Evolutionary conservation across 352 stramenopile genomes (phyloP).

Genomic region (Plasmopara muralis): DNA sequence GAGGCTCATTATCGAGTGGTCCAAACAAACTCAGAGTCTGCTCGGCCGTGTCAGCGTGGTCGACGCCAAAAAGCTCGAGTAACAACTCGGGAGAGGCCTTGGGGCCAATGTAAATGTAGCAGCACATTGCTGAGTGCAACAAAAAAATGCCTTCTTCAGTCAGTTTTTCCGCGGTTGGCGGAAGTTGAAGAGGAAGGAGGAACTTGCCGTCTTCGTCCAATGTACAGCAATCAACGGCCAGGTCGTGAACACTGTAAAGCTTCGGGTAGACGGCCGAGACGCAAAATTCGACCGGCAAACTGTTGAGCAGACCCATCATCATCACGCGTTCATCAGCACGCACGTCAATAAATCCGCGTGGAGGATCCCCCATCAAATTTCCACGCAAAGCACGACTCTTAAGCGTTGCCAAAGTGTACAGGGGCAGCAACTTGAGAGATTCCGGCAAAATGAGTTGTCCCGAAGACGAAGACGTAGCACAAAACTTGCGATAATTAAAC

Average conservation of each 20-base stretch:
- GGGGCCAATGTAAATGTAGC: slow-evolving; percentile 85
- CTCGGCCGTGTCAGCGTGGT: slow-evolving; percentile 73
- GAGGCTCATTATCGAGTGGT: slow-evolving; percentile 40
- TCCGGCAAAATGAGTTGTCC: slow-evolving; percentile 90
- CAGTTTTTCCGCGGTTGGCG: slow-evolving; percentile 81
- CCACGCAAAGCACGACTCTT: slow-evolving; percentile 84
- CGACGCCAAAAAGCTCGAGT: slow-evolving; percentile 76
- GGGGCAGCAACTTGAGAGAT: slow-evolving; percentile 84
- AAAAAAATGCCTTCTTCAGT: slow-evolving; percentile 83
- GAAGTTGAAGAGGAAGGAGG: slow-evolving; percentile 63
- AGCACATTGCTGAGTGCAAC: slow-evolving; percentile 80
- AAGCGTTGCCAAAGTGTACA: slow-evolving; percentile 83
- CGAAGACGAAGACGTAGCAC: slow-evolving; percentile 83
- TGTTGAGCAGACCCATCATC: slow-evolving; percentile 80
- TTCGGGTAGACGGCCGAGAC: slow-evolving; percentile 85
- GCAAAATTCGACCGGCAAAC: slow-evolving; percentile 71
- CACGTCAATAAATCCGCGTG: slow-evolving; percentile 79
- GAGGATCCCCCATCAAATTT: slow-evolving; percentile 73
- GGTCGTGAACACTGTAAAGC: slow-evolving; percentile 81
- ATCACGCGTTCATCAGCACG: slow-evolving; percentile 82
- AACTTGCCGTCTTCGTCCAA: slow-evolving; percentile 79
- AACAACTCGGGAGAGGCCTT: slow-evolving; percentile 62
- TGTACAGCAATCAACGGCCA: slow-evolving; percentile 73
- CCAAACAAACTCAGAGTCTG: slow-evolving; percentile 66
- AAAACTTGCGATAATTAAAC: slow-evolving; percentile 89